Percentiles rank a stretch among this genome's conserved stretches.
phyloP scores from a whole-genome alignment of 345 rosid species.

The Murraya koenigii region DNA sequence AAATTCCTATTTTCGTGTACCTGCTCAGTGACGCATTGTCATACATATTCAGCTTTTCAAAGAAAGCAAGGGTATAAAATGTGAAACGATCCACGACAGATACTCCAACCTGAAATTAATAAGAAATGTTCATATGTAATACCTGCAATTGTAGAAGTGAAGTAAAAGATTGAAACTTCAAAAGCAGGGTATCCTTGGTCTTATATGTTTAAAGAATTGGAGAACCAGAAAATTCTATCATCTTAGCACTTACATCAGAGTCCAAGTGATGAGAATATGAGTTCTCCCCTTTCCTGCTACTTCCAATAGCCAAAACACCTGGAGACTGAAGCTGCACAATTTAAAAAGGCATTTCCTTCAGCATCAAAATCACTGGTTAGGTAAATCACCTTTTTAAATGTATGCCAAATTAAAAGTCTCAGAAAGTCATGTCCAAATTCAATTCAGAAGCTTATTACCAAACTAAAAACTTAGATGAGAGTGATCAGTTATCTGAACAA shows the following conservation, averaged over 20 bases:
- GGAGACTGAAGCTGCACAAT: conserved; percentile 80
- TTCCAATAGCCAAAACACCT: conserved; percentile 94
- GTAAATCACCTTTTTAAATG: neutral
- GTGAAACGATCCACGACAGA: conserved; percentile 97
- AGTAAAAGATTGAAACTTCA: conserved; percentile 3
- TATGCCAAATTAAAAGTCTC: neutral
- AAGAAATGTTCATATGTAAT: conserved; percentile 10
- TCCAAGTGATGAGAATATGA: conserved; percentile 99
- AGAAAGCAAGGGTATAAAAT: conserved; percentile 87
- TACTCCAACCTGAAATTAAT: conserved; percentile 72
- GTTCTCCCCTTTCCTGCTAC: conserved; percentile 96
- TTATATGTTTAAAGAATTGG: conserved; percentile 5
- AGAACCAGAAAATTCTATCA: conserved; percentile 4
- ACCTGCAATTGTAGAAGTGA: conserved; percentile 8
- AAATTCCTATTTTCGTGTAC: conserved; percentile 30
- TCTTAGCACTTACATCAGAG: conserved; percentile 65
- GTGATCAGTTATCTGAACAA: neutral
- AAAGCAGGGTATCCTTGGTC: neutral
- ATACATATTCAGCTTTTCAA: conserved; percentile 86
- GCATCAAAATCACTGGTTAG: conserved; percentile 7
- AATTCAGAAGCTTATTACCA: neutral
- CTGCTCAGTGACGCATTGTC: conserved; percentile 91
- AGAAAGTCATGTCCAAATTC: neutral
- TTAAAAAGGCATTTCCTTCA: conserved; percentile 5
- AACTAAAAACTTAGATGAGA: neutral